Evolutionary conservation across 306 rosid species (phyloP).

Genomic region (Prunus fruticosa): DNA sequence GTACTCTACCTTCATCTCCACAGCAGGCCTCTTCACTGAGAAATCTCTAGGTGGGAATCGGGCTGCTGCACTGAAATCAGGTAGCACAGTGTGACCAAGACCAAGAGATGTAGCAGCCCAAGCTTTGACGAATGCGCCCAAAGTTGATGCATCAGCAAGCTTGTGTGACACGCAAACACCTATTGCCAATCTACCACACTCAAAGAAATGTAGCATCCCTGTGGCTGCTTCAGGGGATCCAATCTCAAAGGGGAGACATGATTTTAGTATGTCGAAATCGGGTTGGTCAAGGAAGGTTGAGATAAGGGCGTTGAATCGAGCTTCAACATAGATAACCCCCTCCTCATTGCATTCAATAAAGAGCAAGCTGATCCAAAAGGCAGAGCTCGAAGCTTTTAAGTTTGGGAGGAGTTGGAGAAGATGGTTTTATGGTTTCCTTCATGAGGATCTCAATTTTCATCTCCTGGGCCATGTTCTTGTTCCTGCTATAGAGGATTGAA

Average conservation of each 20-base stretch:
- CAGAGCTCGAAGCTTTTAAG: slow-evolving; percentile 1
- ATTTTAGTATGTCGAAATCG: not conserved
- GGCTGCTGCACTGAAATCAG: slow-evolving; percentile 21
- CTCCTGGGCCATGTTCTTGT: not conserved
- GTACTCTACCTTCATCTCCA: not conserved
- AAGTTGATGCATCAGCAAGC: slow-evolving; percentile 31
- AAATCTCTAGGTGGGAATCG: slow-evolving; percentile 6
- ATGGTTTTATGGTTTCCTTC: slow-evolving; percentile 16
- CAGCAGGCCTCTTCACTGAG: not conserved
- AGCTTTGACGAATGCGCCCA: slow-evolving; percentile 26
- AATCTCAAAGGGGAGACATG: slow-evolving; percentile 4
- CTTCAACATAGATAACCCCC: slow-evolving; percentile 22
- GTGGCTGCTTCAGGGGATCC: slow-evolving; percentile 7
- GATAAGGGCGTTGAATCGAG: slow-evolving; percentile 1
- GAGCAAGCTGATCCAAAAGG: slow-evolving; percentile 14
- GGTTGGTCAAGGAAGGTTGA: slow-evolving; percentile 15
- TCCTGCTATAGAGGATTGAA: not conserved
- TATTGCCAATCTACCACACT: slow-evolving; percentile 46
- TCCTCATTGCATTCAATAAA: slow-evolving; percentile 18
- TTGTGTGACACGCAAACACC: slow-evolving; percentile 34
- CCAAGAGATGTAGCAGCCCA: slow-evolving; percentile 29
- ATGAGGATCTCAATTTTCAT: slow-evolving; percentile 4
- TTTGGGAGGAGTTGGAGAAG: slow-evolving; percentile 17
- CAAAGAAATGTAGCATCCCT: slow-evolving; percentile 26
- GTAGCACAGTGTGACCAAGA: not conserved